Percentiles rank a stretch among this genome's conserved stretches.
Evolutionary conservation across 805 yeast species (phyloP).

Genomic region (Brettanomyces nanus): DNA sequence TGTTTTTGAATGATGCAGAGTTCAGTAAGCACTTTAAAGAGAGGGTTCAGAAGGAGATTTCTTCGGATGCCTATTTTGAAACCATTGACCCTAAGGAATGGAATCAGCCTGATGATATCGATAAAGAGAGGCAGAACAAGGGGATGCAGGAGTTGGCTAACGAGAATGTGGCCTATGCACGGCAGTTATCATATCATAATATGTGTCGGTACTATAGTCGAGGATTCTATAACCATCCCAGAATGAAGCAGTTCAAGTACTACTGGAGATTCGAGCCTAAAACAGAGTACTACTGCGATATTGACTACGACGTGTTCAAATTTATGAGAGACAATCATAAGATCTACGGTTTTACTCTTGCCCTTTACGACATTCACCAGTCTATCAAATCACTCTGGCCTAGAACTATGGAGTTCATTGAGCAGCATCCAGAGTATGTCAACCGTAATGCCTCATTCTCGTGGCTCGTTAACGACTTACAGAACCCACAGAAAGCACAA

Average conservation of each 20-base stretch:
- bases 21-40: slow-evolving; percentile 52
- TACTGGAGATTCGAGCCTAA: slow-evolving; percentile 81
- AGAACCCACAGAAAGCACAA: slow-evolving; percentile 37
- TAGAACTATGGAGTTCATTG: slow-evolving; percentile 51
- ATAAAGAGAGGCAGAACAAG: slow-evolving; percentile 24
- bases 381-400: slow-evolving; percentile 62
- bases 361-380: slow-evolving; percentile 62
- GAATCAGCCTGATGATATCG: slow-evolving; percentile 40
- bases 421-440: slow-evolving; percentile 48
- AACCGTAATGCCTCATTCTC: slow-evolving; percentile 46
- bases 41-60: slow-evolving; percentile 30
- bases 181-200: slow-evolving; percentile 58
- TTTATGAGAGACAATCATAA: slow-evolving; percentile 61
- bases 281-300: slow-evolving; percentile 57
- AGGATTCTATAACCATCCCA: slow-evolving; percentile 54
- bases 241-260: slow-evolving; percentile 51
- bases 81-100: slow-evolving; percentile 39
- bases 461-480: slow-evolving; percentile 43
- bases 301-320: slow-evolving; percentile 71
- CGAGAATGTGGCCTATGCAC: slow-evolving; percentile 50
- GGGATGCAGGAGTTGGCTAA: slow-evolving; percentile 29
- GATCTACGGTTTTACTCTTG: slow-evolving; percentile 66
- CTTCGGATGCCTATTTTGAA: slow-evolving; percentile 42
- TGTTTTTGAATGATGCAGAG: slow-evolving; percentile 64
- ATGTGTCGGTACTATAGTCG: slow-evolving; percentile 80